phyloP scores from a whole-genome alignment of 108 stramenopile genomes.

The Nitzschia putrida region DNA sequence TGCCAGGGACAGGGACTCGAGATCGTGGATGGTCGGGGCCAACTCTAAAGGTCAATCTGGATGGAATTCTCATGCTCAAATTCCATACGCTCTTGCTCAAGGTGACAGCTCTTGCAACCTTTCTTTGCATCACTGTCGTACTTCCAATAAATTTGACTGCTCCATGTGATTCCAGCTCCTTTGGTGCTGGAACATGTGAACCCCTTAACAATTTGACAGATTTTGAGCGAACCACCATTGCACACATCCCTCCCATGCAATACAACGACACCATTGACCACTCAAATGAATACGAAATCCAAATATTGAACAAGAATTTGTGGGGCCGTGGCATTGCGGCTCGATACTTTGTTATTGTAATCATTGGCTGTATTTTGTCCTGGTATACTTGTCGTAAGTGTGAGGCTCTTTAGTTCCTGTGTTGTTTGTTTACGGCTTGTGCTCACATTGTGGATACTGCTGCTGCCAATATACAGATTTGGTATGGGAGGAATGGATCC shows the following conservation, averaged over 20 bases:
- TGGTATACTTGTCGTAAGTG: constrained; percentile 23
- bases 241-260: constrained; percentile 49
- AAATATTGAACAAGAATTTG: neutral
- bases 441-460: neutral
- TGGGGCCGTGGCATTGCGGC: neutral
- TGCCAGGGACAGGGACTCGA: constrained; percentile 84
- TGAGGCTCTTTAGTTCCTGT: neutral
- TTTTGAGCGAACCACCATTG: constrained; percentile 75
- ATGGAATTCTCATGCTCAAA: constrained; percentile 75
- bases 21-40: constrained; percentile 57
- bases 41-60: constrained; percentile 68
- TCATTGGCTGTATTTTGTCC: neutral
- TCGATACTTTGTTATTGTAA: constrained; percentile 4
- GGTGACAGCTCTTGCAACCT: constrained; percentile 52
- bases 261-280: constrained; percentile 2
- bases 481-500: constrained; percentile 69
- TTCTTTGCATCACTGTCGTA: constrained; percentile 60
- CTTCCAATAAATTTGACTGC: constrained; percentile 74
- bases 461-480: constrained; percentile 38
- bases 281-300: neutral
- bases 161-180: constrained; percentile 11
- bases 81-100: constrained; percentile 70
- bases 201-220: constrained; percentile 47
- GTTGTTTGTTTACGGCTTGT: neutral
- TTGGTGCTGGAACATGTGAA: constrained; percentile 7